Base-by-base conservation (phyloP, 148 eudicot genomes). In the Dysphania ambrosioides region DNA sequence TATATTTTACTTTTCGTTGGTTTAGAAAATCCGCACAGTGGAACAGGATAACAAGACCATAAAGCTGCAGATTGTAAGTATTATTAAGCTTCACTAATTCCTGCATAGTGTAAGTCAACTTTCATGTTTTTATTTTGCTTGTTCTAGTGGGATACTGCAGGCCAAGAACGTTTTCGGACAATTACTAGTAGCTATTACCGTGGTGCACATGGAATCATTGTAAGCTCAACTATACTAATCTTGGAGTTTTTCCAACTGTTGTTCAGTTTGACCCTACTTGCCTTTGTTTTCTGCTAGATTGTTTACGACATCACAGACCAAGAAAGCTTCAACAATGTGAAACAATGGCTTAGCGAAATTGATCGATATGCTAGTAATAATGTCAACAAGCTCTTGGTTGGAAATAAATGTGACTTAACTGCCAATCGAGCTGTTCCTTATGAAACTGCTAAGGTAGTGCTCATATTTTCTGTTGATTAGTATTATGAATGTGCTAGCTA, bases 291-390 rank as follows among this genome's bases (percentile, higher is more conserved):
- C 71, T 29, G 11, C 7, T 35, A 85, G 86, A 58, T 83, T 66
- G 88, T 86, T 8, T 86, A 86, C 79, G 88, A 86, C 78, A 80
- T 83, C 57, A 86, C 88, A 26, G 88, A 83, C 66, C 76, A 83
- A 65, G 88, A 82, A 62, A 85, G 88, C 75, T 85, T 85, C 75
- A 82, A 80, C 68, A 85, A 85, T 75, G 88, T 85, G 75, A 85
- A 82, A 73, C 88, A 86, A 72, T 86, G 88, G 88, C 82, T 86
- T 65, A 86, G 79, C 77, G 88, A 86, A 79, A 86, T 86, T 27
- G 86, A 85, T 64, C 88, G 88, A 35, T 85, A 86, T 74, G 88
- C 88, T 55, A 80, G 84, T 65, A 82, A 79, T 66, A 86, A 77
- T 59, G 88, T 86, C 41, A 86, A 81, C 80, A 86, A 86, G 74